Conservation (phyloP, 805 yeast genomes). For the Barnettozyma pratensis region DNA sequence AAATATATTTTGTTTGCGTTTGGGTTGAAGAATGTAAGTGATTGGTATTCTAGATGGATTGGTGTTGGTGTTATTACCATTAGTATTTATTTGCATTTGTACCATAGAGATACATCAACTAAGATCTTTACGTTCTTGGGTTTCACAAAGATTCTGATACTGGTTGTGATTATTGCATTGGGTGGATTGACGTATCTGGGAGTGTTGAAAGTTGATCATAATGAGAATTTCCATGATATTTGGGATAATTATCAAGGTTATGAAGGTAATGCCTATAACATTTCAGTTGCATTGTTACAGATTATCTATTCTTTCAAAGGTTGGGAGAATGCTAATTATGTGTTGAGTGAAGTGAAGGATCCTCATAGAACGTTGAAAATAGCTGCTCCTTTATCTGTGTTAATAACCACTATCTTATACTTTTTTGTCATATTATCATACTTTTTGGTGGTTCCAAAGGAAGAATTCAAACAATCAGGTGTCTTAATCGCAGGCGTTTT, state of each 20-base stretch:
- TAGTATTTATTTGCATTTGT: constrained; percentile 42
- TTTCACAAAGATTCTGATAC: constrained; percentile 44
- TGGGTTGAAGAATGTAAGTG: constrained; percentile 30
- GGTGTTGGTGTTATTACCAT: constrained; percentile 45
- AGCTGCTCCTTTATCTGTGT: constrained; percentile 57
- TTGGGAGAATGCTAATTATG: constrained; percentile 68
- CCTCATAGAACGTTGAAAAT: constrained; percentile 53
- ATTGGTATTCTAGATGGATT: constrained; percentile 36
- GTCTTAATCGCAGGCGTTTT: constrained; percentile 61
- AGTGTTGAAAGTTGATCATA: constrained; percentile 21
- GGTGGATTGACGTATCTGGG: constrained; percentile 41
- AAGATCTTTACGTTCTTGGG: constrained; percentile 50
- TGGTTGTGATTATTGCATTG: constrained; percentile 41
- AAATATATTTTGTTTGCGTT: constrained; percentile 44
- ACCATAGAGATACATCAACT: constrained; percentile 46
- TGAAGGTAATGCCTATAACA: constrained; percentile 40
- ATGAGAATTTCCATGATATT: constrained; percentile 30
- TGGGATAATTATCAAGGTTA: constrained; percentile 37
- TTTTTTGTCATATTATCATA: constrained; percentile 54
- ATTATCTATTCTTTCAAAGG: constrained; percentile 63
- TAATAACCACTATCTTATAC: constrained; percentile 47
- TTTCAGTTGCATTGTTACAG: constrained; percentile 52
- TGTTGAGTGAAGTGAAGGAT: constrained; percentile 49
- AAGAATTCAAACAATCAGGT: constrained; percentile 47
- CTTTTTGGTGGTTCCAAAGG: constrained; percentile 38